These are phyloP conservation scores for Murraya paniculata DNA, from an alignment of 345 rosid genomes.

Conservation along the genomic window DNA sequence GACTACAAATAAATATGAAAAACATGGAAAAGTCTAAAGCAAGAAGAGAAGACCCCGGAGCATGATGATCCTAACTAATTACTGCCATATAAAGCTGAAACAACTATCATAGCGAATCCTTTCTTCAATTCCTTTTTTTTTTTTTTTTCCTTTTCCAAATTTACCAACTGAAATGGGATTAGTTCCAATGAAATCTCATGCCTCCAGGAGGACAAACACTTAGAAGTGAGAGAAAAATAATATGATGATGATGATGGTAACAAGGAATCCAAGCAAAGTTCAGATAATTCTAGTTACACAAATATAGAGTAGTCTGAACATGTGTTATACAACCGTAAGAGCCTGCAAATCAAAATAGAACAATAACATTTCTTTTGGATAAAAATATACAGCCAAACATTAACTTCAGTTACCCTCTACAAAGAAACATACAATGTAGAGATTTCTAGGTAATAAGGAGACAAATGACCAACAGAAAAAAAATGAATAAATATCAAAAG, in stretches of 20 bases:
- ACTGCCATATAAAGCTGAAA: background rate
- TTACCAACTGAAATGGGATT: background rate
- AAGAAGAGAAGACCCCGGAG: background rate
- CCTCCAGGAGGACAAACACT: background rate
- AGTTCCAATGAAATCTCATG: background rate
- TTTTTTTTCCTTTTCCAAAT: background rate
- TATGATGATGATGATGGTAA: background rate
- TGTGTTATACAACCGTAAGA: background rate
- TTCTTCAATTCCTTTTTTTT: background rate
- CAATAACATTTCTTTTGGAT: background rate
- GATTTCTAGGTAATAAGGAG: background rate
- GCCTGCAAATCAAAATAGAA: background rate
- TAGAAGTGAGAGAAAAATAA: background rate
- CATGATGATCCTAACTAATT: background rate
- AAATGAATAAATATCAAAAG: background rate
- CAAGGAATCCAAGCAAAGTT: background rate
- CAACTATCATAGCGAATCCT: background rate
- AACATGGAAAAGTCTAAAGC: background rate
- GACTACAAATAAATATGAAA: background rate
- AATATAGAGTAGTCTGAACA: no score
- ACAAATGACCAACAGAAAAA: background rate
- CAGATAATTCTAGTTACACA: background rate
- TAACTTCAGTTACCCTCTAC: background rate
- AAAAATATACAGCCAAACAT: background rate
- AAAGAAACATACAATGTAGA: background rate